A percentile compares a stretch with the other conserved stretches of the same genome.
phyloP scores from a whole-genome alignment of 768 basidiomycete species.

The Sutorius australiensis region DNA sequence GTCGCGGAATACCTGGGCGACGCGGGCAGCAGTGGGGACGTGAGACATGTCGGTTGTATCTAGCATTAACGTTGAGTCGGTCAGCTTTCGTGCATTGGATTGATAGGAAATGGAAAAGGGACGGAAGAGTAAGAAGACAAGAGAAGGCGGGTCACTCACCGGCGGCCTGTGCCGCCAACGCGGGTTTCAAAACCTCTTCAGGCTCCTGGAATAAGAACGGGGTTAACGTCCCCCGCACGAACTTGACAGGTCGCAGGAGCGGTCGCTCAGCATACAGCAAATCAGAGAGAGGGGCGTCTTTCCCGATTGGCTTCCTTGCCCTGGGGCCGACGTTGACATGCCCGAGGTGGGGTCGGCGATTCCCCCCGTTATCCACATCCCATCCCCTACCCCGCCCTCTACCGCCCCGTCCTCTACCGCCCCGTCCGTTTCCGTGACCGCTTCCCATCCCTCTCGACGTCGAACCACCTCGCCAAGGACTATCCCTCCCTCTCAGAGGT shows the following conservation, averaged over 20 bases:
- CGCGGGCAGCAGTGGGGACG: constrained; percentile 67
- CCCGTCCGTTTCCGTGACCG: constrained; percentile 26
- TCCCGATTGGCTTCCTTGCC: constrained; percentile 1
- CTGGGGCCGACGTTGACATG: constrained; percentile 1
- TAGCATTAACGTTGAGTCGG: background rate
- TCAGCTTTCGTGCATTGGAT: background rate
- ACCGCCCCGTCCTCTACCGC: constrained; percentile 26
- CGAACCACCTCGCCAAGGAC: constrained; percentile 6
- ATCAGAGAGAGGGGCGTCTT: constrained; percentile 50
- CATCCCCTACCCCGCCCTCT: constrained; percentile 15
- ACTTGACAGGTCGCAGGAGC: constrained; percentile 60
- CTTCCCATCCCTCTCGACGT: constrained; percentile 11
- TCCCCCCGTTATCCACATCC: background rate
- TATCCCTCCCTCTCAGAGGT: constrained; percentile 13
- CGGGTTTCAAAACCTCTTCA: constrained; percentile 59
- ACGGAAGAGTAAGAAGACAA: background rate
- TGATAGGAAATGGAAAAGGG: background rate
- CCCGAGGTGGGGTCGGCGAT: constrained; percentile 6
- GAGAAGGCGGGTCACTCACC: constrained; percentile 30
- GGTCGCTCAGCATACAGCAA: constrained; percentile 57
- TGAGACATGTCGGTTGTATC: constrained; percentile 47
- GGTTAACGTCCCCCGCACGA: constrained; percentile 58
- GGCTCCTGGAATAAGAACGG: constrained; percentile 50
- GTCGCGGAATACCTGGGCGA: constrained; percentile 59
- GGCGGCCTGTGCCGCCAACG: constrained; percentile 44